Base-by-base conservation (phyloP, 495 filamentous ascomycete genomes). In the Xylaria nigripes region DNA sequence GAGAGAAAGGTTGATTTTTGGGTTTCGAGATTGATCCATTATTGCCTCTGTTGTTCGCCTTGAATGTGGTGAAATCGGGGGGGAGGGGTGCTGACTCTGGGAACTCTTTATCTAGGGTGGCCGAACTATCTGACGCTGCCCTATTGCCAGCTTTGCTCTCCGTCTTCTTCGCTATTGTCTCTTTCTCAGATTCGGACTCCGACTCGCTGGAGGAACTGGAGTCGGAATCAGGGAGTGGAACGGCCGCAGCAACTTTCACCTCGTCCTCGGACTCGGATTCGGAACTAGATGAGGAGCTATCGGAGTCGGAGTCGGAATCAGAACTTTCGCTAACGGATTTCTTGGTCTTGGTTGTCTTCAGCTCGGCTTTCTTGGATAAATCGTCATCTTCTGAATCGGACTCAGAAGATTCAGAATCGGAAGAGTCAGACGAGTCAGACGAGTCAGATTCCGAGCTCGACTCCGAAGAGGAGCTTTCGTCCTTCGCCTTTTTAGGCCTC, bases 1-100 rank as follows among this genome's bases (percentile, higher is more conserved):
- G 80, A 2, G 78, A 81, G 73, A 87, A 87, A 13, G 78, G 80
- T 42, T 73, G 68, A 42, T 77, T 82, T 30, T 75, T 70, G 15
- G 32, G 2, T 61, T 70, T 69, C 16, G 63, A 46, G 43, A 58
- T 51, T 38, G 38, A 23, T 13, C 58, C 58, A 57, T 58, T 58
- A 55, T 72, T 68, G 40, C 72, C 69, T 50, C 76, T 72, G 67
- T 74, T 75, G 65, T 77, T 76, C 48, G 62, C 13, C 52, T 72
- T 76, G 49, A 61, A 32, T 18, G 57, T 44, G 47, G 27, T 45
- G 16, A 68, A 79, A 63, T 79, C 77, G 45, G 78, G 77, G 10
- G 77, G 78, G 32, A 68, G 62, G 8, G 72, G 67, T 42, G 60
- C 63, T n/a, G 67, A 58, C 56, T 73, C 65, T 43, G 72, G 69